Evolutionary conservation across 495 filamentous ascomycete species (phyloP), one percentile per base, ranked within the genome.

Genomic region (Lophium mytilinum): DNA sequence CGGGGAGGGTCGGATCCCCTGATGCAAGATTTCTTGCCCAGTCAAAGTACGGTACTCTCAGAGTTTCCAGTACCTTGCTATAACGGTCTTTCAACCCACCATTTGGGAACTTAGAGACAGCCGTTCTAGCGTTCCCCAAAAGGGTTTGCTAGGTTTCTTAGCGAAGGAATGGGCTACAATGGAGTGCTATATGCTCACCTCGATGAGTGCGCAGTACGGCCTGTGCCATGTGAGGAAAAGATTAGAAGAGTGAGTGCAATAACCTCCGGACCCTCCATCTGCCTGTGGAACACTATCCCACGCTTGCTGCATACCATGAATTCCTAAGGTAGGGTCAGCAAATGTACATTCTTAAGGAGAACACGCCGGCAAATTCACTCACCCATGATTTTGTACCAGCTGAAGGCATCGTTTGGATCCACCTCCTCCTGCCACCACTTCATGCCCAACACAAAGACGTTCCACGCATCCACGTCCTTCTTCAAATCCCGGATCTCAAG

Each of bases 141-240:
- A 87, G 64, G 6, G 78, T 71, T 81, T 85, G 79, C 81, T 86
- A 55, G 2, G 7, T 9, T 7, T 24, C 3, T 55, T 50, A 53
- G 46, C 39, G 10, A 41, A 10, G 14, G 33, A 21, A 30, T n/a
- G 36, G 36, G 12, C 34, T 17, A 14, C 12, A 14, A 37, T n/a
- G 15, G 4, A 4, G 33, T 14, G 6, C 0, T 4, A 17, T 14
- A 18, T 8, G 15, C 66, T 61, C 71, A 85, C 83, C 78, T 88
- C 86, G 56, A 80, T 80, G 34, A 88, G 68, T 37, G 77, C 77
- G 53, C 88, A 73, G 68, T 88, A 89, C 14, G 84, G 80, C 41
- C 86, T 73, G 71, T 89, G 85, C 86, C 86, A 89, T 17, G 83
- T 78, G 37, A 78, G 76, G 61, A 88, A 88, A 35, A 88, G 71